Evolutionary conservation across 805 yeast genomes (phyloP), one percentile per base, ranked within the genome.

Genomic region (Saturnispora galanensis): DNA sequence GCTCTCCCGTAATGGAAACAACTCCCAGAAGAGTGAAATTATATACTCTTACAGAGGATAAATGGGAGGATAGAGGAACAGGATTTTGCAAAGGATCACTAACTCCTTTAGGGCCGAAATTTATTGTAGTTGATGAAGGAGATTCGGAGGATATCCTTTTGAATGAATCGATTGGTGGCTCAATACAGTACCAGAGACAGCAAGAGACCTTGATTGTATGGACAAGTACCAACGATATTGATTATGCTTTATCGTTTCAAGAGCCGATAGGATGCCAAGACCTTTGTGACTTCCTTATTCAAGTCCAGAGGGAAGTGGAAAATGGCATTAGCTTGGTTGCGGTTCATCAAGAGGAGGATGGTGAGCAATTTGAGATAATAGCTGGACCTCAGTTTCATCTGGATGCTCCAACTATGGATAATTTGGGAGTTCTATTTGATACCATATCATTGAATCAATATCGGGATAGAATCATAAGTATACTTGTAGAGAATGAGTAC

Each of bases 121-220:
- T 89, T 45, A 59, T 81, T 13, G 97, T 90, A 11, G 69, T 77
- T 44, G 80, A 81, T 60, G 96, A 88, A 58, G 66, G 72, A 28
- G 71, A 81, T 47, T 67, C 77, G 5, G 65, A 69, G 2, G 78
- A 80, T 28, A 65, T 77, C 10, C 65, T 90, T 17, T 64, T 90
- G 35, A 73, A 75, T 54, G 76, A 89, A 4, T 70, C 62, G 47
- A 68, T 90, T n/a, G 80, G 76, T 54, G 94, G 94, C 0, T 64
- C 75, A 28, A 81, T 79, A 3, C 94, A 84, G 53, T 90, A 84
- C 59, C 97, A 90, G 59, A 74, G 95, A 56, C 97, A 93, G 57
- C 96, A 88, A 57, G 97, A 88, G 47, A 88, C 97, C 0, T 67
- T 90, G 39, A 86, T 90, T 9, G 96, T 90, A 16, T 90, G 97